Evolutionary conservation across 495 filamentous ascomycete species (phyloP).

Genomic region (Daldinia bambusicola): DNA sequence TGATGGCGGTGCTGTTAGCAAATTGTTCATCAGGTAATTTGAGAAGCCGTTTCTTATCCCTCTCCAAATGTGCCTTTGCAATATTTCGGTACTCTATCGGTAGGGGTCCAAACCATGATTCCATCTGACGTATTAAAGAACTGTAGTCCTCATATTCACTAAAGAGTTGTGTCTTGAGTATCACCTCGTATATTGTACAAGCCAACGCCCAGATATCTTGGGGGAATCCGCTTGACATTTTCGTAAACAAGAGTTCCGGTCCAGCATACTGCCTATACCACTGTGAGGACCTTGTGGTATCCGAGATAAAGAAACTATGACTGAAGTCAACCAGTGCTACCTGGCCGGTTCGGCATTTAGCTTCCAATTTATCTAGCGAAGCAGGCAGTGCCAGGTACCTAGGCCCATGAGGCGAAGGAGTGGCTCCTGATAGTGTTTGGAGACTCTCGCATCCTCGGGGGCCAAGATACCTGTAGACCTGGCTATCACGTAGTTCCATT

Average conservation of each 20-base stretch:
- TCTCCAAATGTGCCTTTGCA: conserved; percentile 8
- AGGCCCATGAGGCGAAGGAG: conserved; percentile 16
- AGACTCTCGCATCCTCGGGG: conserved; percentile 24
- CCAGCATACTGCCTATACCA: conserved; percentile 36
- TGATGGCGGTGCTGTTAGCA: too few species aligned
- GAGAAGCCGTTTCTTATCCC: not conserved
- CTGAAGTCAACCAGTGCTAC: conserved; percentile 44
- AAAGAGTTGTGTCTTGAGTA: conserved; percentile 1
- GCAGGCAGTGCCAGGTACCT: not conserved
- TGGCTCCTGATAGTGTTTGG: not conserved
- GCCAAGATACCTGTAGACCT: conserved; percentile 16
- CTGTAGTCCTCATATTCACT: conserved; percentile 24
- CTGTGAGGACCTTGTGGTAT: not conserved
- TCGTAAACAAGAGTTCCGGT: conserved; percentile 40
- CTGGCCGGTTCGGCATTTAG: conserved; percentile 23
- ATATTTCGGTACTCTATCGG: conserved; percentile 28
- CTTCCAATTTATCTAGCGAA: conserved; percentile 22
- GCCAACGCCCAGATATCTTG: conserved; percentile 46
- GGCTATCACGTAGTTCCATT: conserved; percentile 6
- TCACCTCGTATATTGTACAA: conserved; percentile 37
- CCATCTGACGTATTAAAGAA: conserved; percentile 28
- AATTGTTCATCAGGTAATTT: not conserved
- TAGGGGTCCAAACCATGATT: conserved; percentile 40
- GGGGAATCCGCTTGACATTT: conserved; percentile 18
- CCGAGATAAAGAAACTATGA: conserved; percentile 39